Conservation (phyloP, 192 early-diverging fungal genomes). For the Chytriomyces sp. region DNA sequence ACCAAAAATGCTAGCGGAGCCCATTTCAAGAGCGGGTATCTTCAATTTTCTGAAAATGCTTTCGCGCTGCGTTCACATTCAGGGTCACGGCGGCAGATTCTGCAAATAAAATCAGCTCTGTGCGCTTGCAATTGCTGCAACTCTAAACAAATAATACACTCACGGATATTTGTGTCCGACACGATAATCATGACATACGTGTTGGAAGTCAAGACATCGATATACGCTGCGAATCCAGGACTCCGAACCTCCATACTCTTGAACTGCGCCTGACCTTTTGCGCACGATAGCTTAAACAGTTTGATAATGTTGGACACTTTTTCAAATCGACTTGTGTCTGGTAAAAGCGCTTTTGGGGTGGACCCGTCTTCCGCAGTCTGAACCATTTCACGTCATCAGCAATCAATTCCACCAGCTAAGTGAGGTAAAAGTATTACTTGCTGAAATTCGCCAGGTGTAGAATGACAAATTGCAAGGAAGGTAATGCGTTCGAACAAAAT, state of each 20-base stretch:
- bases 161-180: slow-evolving; percentile 82
- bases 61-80: slow-evolving; percentile 80
- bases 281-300: slow-evolving; percentile 86
- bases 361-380: no score
- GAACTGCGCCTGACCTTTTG: slow-evolving; percentile 76
- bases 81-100: slow-evolving; percentile 81
- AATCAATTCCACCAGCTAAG: no score
- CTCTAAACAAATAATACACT: slow-evolving; percentile 41
- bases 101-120: slow-evolving; percentile 31
- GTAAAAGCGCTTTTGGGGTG: not conserved
- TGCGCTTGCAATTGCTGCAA: not conserved
- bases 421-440: not conserved
- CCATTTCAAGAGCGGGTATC: slow-evolving; percentile 24
- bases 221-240: slow-evolving; percentile 72
- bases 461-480: slow-evolving; percentile 91
- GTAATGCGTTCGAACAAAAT: slow-evolving; percentile 94
- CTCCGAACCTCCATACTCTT: slow-evolving; percentile 87
- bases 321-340: slow-evolving; percentile 83
- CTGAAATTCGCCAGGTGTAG: slow-evolving; percentile 45
- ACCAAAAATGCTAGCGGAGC: not conserved
- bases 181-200: slow-evolving; percentile 89
- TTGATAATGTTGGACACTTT: slow-evolving; percentile 92
- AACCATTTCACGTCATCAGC: no score
- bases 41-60: slow-evolving; percentile 83
- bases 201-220: slow-evolving; percentile 82